Evolutionary conservation across 352 stramenopile genomes (phyloP).

Genomic region (Phytophthora melonis): DNA sequence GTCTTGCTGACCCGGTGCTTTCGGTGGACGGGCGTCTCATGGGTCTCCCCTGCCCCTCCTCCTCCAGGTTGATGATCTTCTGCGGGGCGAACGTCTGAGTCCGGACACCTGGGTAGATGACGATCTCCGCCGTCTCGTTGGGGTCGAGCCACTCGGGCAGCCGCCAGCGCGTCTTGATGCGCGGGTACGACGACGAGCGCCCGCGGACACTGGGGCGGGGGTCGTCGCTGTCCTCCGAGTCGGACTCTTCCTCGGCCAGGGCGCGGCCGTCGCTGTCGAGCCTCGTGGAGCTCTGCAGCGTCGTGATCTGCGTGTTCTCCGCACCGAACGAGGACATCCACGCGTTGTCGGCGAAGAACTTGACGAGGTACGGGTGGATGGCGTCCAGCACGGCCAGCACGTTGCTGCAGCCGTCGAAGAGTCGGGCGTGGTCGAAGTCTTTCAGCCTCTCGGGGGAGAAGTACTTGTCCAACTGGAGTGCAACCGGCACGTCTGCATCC

Average conservation of each 20-base stretch:
- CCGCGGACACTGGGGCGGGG: constrained; percentile 21
- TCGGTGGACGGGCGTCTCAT: constrained; percentile 33
- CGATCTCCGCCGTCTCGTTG: constrained; percentile 51
- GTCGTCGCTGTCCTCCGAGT: constrained; percentile 51
- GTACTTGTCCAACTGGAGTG: constrained; percentile 59
- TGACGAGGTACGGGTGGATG: constrained; percentile 64
- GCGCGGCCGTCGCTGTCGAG: constrained; percentile 41
- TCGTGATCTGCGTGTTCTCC: constrained; percentile 51
- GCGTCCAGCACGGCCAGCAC: constrained; percentile 71
- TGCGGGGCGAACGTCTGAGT: constrained; percentile 57
- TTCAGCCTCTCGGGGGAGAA: constrained; percentile 51
- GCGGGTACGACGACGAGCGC: constrained; percentile 37
- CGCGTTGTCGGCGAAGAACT: constrained; percentile 55
- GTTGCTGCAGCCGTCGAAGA: constrained; percentile 68
- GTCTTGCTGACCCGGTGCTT: constrained; percentile 20
- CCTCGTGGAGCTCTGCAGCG: constrained; percentile 46
- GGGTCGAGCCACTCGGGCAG: constrained; percentile 60
- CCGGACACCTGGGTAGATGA: constrained; percentile 64
- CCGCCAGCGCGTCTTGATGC: constrained; percentile 42
- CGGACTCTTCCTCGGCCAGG: constrained; percentile 42
- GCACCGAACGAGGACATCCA: constrained; percentile 41
- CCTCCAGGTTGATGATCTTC: constrained; percentile 69
- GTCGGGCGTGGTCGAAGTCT: constrained; percentile 56
- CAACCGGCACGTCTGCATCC: constrained; percentile 40
- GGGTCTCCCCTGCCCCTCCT: constrained; percentile 11